Evolutionary conservation across 2,329 filamentous ascomycete genomes (phyloP).

Genomic region (Sporothrix pallida): DNA sequence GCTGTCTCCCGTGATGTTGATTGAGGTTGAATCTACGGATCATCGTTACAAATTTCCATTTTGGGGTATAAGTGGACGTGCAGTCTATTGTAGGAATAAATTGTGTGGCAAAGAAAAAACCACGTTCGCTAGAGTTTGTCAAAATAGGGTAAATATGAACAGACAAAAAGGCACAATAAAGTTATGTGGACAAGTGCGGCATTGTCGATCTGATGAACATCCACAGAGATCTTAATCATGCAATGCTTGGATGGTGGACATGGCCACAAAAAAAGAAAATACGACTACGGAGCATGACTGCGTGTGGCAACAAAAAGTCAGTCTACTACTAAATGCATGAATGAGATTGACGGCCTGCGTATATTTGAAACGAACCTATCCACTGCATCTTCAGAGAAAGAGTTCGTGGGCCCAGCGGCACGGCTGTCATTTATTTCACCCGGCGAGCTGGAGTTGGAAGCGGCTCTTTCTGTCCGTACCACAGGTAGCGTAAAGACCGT

Average conservation of each 20-base stretch:
- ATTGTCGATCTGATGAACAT: slow-evolving; percentile 25
- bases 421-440: background rate
- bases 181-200: slow-evolving; percentile 1
- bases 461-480: background rate
- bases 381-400: background rate
- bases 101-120: background rate
- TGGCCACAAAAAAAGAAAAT: background rate
- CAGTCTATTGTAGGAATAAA: background rate
- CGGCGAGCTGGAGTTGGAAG: background rate
- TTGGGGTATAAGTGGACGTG: background rate
- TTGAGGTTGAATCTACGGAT: background rate
- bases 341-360: background rate
- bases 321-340: background rate
- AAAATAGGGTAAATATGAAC: background rate
- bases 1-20: too few relatives aligned
- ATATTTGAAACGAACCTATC: background rate
- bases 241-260: background rate
- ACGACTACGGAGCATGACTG: background rate
- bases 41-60: background rate
- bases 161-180: background rate
- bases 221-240: background rate
- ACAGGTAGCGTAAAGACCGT: background rate
- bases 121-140: background rate
- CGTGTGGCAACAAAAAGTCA: background rate
- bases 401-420: slow-evolving; percentile 3